Evolutionary conservation across 2,329 filamentous ascomycete genomes (phyloP).

Genomic region (Neonectria ditissima): DNA sequence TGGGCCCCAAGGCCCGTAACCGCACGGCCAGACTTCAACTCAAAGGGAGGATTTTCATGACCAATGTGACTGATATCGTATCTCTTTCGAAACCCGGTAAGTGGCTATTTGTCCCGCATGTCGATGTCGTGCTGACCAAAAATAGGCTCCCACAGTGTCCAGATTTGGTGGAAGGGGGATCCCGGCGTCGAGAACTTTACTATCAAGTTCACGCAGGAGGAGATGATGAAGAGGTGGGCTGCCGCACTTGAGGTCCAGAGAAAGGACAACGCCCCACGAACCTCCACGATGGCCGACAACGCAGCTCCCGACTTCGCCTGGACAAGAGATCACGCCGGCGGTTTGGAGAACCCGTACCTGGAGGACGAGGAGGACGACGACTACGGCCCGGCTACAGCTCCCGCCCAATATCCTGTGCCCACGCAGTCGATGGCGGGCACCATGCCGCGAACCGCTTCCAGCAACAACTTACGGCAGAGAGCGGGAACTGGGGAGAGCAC

Average conservation of each 20-base stretch:
- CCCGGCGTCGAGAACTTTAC: slow-evolving; percentile 96
- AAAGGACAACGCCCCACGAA: slow-evolving; percentile 66
- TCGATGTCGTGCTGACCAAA: slow-evolving; percentile 43
- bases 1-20: slow-evolving; percentile 67
- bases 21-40: slow-evolving; percentile 88
- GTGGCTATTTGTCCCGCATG: slow-evolving; percentile 42
- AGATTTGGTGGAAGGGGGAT: slow-evolving; percentile 99
- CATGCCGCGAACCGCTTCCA: slow-evolving; percentile 67
- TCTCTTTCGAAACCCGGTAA: slow-evolving; percentile 88
- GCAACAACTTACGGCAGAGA: slow-evolving; percentile 78
- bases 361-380: slow-evolving; percentile 72
- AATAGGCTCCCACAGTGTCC: slow-evolving; percentile 89
- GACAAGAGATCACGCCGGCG: slow-evolving; percentile 74
- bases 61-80: slow-evolving; percentile 95
- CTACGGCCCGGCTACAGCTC: slow-evolving; percentile 51
- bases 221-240: slow-evolving; percentile 93
- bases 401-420: slow-evolving; percentile 51
- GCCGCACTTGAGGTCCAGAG: slow-evolving; percentile 82
- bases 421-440: slow-evolving; percentile 38
- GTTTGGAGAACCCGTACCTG: slow-evolving; percentile 85
- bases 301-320: slow-evolving; percentile 82
- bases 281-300: slow-evolving; percentile 60
- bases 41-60: slow-evolving; percentile 99
- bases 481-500: slow-evolving; percentile 80
- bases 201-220: slow-evolving; percentile 92